phyloP scores from a whole-genome alignment of 177 flowering plant genomes.

The Vitis hybrid region DNA sequence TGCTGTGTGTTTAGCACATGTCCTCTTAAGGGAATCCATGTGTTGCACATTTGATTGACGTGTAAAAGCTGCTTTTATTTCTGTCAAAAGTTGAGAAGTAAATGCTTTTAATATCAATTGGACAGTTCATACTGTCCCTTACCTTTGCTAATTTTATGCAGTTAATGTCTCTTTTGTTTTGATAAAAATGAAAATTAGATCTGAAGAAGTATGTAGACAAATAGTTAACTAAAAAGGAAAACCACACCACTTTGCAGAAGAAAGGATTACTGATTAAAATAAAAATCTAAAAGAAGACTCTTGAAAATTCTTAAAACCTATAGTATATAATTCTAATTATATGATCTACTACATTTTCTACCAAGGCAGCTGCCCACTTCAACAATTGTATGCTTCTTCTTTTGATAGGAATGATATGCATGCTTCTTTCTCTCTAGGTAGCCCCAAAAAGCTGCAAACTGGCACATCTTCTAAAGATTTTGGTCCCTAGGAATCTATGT shows the following conservation, averaged over 20 bases:
- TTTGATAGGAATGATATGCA: background rate
- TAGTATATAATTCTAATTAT: background rate
- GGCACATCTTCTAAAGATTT: background rate
- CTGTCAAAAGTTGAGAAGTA: background rate
- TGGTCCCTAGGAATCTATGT: background rate
- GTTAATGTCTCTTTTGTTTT: background rate
- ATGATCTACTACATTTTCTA: background rate
- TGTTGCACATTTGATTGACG: background rate
- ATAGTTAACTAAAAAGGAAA: background rate
- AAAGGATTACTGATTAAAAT: background rate
- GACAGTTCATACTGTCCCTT: background rate
- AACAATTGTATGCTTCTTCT: background rate
- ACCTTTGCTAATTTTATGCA: background rate
- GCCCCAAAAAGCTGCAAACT: background rate
- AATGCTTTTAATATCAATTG: background rate
- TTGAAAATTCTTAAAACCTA: background rate
- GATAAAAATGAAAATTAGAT: background rate
- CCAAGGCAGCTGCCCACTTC: background rate
- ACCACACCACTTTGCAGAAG: background rate
- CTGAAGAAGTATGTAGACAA: background rate
- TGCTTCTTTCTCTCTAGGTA: slow-evolving; percentile 1
- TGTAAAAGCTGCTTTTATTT: background rate
- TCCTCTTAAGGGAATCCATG: background rate
- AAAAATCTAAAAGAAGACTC: background rate
- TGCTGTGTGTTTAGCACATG: background rate